Evolutionary conservation across 2,329 filamentous ascomycete species (phyloP).

Genomic region (Pseudodiploospora longispora): DNA sequence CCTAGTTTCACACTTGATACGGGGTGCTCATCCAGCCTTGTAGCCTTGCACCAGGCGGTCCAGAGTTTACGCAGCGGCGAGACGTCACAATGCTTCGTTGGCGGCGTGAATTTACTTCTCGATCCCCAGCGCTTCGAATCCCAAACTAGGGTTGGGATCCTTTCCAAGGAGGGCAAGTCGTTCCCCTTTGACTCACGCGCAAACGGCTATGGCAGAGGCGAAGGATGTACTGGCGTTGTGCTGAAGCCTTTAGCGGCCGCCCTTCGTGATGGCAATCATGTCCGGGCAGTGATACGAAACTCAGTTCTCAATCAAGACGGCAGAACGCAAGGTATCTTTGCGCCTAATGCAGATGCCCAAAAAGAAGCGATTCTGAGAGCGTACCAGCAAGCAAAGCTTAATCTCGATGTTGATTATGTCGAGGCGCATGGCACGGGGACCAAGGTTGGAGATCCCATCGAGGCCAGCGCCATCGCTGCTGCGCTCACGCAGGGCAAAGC

Average conservation of each 20-base stretch:
- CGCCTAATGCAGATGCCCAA: conserved; percentile 24
- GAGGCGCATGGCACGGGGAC: conserved; percentile 42
- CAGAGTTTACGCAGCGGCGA: conserved; percentile 30
- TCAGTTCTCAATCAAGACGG: conserved; percentile 34
- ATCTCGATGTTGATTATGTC: conserved; percentile 24
- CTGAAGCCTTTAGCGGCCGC: conserved; percentile 35
- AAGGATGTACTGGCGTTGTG: conserved; percentile 34
- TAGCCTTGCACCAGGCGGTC: conserved; percentile 37
- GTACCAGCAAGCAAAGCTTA: conserved; percentile 24
- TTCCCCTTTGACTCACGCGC: conserved; percentile 32
- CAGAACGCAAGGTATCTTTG: conserved; percentile 33
- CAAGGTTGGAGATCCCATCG: conserved; percentile 6
- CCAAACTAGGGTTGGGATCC: conserved; percentile 16
- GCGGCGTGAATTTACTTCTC: conserved; percentile 18
- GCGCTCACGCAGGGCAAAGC: conserved; percentile 22
- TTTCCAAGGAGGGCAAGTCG: conserved; percentile 19
- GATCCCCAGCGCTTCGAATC: conserved; percentile 17
- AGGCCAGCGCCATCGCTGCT: conserved; percentile 4
- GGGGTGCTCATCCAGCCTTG: conserved; percentile 40
- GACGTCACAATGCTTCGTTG: conserved; percentile 17
- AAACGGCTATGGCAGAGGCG: conserved; percentile 41
- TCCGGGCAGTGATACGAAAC: conserved; percentile 30
- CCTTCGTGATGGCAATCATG: conserved; percentile 27
- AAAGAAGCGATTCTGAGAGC: conserved; percentile 24
- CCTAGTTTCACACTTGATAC: conserved; percentile 35